Evolutionary conservation across 306 rosid species (phyloP).

Genomic region (Rosa multiflora): DNA sequence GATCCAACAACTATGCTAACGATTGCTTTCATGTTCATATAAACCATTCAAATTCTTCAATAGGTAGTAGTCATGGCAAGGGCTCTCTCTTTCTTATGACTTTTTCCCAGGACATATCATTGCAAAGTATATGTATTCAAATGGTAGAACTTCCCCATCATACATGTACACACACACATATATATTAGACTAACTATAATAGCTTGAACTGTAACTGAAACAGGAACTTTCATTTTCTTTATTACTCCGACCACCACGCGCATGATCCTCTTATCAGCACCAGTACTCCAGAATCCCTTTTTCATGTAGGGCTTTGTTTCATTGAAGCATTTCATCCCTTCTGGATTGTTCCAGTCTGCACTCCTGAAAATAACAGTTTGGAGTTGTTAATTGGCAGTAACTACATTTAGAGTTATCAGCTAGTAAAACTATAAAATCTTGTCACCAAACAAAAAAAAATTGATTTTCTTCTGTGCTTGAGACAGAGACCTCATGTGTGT

Average conservation of each 20-base stretch:
- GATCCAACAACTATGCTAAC: conserved; percentile 39
- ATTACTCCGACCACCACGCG: conserved; percentile 61
- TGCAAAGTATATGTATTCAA: not conserved
- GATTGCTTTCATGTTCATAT: conserved; percentile 6
- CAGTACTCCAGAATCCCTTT: conserved; percentile 81
- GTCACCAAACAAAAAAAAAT: not conserved
- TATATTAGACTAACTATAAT: not conserved
- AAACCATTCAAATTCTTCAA: conserved; percentile 21
- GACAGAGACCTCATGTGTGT: conserved; percentile 77
- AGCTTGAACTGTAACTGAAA: conserved; percentile 31
- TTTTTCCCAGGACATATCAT: not conserved
- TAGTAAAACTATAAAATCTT: not conserved
- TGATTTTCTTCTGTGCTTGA: not conserved
- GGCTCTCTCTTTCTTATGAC: conserved; percentile 11
- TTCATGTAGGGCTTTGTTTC: conserved; percentile 79
- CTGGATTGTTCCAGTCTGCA: conserved; percentile 72
- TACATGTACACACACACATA: not conserved
- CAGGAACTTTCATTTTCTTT: conserved; percentile 71
- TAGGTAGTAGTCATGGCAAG: conserved; percentile 26
- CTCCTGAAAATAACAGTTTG: conserved; percentile 42
- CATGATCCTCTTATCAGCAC: conserved; percentile 77
- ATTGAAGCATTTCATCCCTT: conserved; percentile 77
- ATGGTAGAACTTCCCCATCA: too few relatives aligned
- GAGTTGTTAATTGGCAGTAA: not conserved
- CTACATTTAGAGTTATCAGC: not conserved